phyloP scores from a whole-genome alignment of 768 basidiomycete species.

The Sistotremastrum niveocremeum region DNA sequence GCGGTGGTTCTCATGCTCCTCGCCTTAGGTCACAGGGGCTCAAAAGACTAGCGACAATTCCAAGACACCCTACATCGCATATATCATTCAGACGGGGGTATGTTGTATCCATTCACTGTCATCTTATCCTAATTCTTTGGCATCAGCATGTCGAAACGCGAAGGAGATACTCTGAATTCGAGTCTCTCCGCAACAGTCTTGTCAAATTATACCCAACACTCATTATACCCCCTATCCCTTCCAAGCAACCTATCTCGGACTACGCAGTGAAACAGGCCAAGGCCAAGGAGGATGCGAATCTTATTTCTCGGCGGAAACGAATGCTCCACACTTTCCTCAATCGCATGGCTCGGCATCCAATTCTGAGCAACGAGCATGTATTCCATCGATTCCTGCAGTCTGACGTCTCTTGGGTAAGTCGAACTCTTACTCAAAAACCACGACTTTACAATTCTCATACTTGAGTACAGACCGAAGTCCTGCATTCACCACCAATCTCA shows the following conservation, averaged over 20 bases:
- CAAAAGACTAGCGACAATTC: slow-evolving; percentile 87
- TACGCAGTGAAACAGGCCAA: slow-evolving; percentile 96
- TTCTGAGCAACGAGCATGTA: slow-evolving; percentile 88
- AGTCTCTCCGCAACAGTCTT: slow-evolving; percentile 75
- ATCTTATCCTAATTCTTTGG: slow-evolving; percentile 6
- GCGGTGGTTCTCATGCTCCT: not conserved
- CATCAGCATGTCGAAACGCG: slow-evolving; percentile 63
- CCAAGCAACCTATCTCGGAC: slow-evolving; percentile 88
- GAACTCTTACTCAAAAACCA: not conserved
- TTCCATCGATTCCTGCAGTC: slow-evolving; percentile 94
- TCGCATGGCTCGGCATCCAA: slow-evolving; percentile 81
- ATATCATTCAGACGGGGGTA: slow-evolving; percentile 85
- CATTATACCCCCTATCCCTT: slow-evolving; percentile 96
- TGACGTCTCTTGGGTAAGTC: slow-evolving; percentile 85
- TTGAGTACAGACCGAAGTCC: slow-evolving; percentile 60
- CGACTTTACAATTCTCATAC: slow-evolving; percentile 1
- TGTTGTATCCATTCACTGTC: slow-evolving; percentile 12
- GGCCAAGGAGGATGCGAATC: slow-evolving; percentile 87
- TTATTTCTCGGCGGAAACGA: slow-evolving; percentile 86
- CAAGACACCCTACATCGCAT: slow-evolving; percentile 85
- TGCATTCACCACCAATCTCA: slow-evolving; percentile 86
- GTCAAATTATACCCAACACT: slow-evolving; percentile 86
- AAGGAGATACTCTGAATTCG: slow-evolving; percentile 96
- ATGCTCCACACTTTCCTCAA: slow-evolving; percentile 95
- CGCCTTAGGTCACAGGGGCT: slow-evolving; percentile 76